Base-by-base conservation (phyloP, 768 basidiomycete genomes). In the Melanogaster broomeanus region DNA sequence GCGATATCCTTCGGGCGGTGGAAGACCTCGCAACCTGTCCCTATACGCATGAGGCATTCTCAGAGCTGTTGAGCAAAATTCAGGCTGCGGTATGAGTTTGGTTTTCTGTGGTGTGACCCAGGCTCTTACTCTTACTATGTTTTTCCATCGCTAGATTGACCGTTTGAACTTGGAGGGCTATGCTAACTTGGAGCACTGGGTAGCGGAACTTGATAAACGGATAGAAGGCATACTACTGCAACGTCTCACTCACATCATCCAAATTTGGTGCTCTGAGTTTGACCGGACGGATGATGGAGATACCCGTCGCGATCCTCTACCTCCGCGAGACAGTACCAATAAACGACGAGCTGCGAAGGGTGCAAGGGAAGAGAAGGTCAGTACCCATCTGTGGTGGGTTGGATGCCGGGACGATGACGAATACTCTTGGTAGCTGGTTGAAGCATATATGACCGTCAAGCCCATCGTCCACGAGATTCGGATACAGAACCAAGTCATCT, bases 401-500 rank as follows among this genome's bases (percentile, higher is more conserved):
- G 18, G 34, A 35, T 13, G n/a, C n/a, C n/a, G 11, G 10, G 16
- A 8, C 30, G 3, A 15, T 52, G 9, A 52, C 30, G n/a, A 47
- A 11, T 6, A 7, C 10, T 42, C 39, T 34, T 16, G 4, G 28
- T 58, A 92, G 90, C 79, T 82, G 65, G 60, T 86, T 61, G 90
- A 93, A 61, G 81, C 81, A 13, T 79, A 80, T 53, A 84, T 95
- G 80, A 77, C 79, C 2, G 68, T 98, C 57, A 87, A 90, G 59
- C 90, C 93, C 0, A 87, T 97, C 51, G 79, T 96, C 7, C 95
- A 98, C 68, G 96, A 98, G 68, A 90, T 98, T 56, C 83, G 95
- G 71, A 98, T 98, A 80, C 90, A 95, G 65, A 97, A 99, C 66
- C 97, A 99, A 67, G 93, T 98, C 57, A 98, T 99, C 69, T 98